Conservation (phyloP, 345 rosid genomes). For the Syzygium jambos region DNA sequence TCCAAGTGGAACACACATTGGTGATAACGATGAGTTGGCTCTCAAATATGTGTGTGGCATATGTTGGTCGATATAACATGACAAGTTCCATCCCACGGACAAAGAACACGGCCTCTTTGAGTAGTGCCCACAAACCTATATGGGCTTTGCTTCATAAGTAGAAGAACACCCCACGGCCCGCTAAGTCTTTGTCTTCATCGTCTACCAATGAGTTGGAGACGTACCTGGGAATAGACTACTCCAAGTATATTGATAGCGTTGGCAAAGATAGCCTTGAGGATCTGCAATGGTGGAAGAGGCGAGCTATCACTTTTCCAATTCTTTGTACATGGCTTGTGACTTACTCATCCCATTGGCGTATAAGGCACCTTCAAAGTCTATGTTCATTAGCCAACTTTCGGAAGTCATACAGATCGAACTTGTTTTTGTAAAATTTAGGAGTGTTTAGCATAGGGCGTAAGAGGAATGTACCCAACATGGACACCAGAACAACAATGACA, state of each 20-base stretch:
- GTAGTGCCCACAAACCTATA: neutral
- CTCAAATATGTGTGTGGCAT: no score
- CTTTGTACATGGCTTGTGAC: neutral
- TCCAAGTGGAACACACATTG: no score
- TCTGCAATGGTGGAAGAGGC: neutral
- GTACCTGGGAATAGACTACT: neutral
- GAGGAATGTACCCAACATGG: no score
- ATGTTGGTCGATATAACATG: no score
- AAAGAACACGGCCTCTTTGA: rapidly evolving
- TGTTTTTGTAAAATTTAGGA: no score
- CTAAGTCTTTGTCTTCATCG: neutral
- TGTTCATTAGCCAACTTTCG: neutral
- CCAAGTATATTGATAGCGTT: rapidly evolving
- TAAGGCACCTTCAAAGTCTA: neutral
- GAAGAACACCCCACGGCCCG: neutral
- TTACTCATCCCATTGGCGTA: no score
- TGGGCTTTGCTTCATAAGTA: neutral
- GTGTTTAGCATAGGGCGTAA: no score
- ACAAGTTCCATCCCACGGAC: rapidly evolving
- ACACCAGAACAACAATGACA: no score
- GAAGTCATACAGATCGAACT: no score
- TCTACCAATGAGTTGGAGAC: no score
- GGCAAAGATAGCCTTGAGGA: neutral
- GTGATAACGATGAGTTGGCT: no score
- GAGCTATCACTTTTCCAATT: neutral